Conservation (phyloP, 2,329 filamentous ascomycete species). For the Chaetomiaceae sp. region DNA sequence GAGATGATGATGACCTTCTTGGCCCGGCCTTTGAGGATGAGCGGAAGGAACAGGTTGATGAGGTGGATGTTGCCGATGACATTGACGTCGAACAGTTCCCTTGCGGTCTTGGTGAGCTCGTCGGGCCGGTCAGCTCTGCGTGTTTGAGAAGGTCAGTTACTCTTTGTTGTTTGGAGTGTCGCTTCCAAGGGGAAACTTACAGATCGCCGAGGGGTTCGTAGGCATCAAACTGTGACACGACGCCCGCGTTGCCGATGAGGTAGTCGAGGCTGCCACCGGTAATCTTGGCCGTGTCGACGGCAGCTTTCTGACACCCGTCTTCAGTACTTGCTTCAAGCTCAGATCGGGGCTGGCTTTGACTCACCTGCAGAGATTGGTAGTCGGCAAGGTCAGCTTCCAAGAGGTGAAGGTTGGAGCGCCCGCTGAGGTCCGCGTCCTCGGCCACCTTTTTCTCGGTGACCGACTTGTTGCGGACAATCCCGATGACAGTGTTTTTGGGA, state of each 20-base stretch:
- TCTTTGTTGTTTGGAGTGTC: too few species aligned
- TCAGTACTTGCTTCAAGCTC: conserved; percentile 35
- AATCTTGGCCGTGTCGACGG: conserved; percentile 23
- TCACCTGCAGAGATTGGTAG: conserved; percentile 35
- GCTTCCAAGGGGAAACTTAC: conserved; percentile 29
- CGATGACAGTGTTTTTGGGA: conserved; percentile 38
- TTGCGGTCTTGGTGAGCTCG: conserved; percentile 34
- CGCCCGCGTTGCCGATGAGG: conserved; percentile 41
- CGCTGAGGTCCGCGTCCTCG: conserved; percentile 22
- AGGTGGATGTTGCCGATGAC: conserved; percentile 49
- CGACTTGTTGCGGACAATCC: conserved; percentile 41
- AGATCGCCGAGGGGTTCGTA: conserved; percentile 22
- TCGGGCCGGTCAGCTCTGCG: conserved; percentile 31
- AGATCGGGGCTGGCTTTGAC: not conserved
- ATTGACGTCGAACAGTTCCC: conserved; percentile 41
- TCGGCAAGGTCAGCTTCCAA: conserved; percentile 39
- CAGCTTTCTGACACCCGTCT: not conserved
- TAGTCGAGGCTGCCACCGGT: conserved; percentile 37
- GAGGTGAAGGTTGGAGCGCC: conserved; percentile 38
- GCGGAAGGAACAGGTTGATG: conserved; percentile 49
- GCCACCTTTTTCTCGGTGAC: conserved; percentile 37
- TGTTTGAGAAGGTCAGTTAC: too few species aligned
- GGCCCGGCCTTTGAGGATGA: conserved; percentile 43
- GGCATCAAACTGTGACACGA: conserved; percentile 30
- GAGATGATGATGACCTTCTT: conserved; percentile 55